Evolutionary conservation across 2,329 filamentous ascomycete genomes (phyloP).

Genomic region (Exutisphaerella laricina): DNA sequence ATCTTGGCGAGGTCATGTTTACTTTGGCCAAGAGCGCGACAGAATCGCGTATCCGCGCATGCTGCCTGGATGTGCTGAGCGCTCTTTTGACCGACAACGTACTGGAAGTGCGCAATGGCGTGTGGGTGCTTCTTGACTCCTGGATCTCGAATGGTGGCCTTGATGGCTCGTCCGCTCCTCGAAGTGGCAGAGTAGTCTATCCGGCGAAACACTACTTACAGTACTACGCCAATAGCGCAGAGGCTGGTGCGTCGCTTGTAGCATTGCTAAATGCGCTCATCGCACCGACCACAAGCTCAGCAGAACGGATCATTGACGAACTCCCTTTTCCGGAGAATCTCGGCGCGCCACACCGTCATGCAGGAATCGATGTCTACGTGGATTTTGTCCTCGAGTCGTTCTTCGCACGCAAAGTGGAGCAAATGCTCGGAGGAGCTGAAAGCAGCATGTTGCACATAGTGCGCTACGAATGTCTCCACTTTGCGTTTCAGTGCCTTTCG

Average conservation of each 20-base stretch:
- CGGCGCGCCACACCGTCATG: constrained; percentile 68
- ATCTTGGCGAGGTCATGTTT: constrained; percentile 68
- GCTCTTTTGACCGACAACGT: constrained; percentile 72
- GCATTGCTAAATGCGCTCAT: constrained; percentile 69
- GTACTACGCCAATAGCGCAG: constrained; percentile 27
- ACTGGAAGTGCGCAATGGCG: constrained; percentile 57
- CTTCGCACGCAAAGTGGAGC: constrained; percentile 45
- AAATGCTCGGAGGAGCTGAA: constrained; percentile 58
- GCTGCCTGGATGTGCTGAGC: constrained; percentile 72
- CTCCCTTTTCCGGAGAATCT: constrained; percentile 84
- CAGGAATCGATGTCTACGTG: constrained; percentile 86
- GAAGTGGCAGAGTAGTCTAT: constrained; percentile 14
- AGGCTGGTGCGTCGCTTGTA: constrained; percentile 66
- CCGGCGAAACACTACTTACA: constrained; percentile 30
- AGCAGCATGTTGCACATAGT: constrained; percentile 57
- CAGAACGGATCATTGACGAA: constrained; percentile 59
- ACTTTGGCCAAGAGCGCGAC: constrained; percentile 73
- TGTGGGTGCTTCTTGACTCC: constrained; percentile 76
- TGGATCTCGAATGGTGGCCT: constrained; percentile 60
- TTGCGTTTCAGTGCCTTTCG: constrained; percentile 69
- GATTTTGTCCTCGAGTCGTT: constrained; percentile 83
- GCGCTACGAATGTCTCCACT: constrained; percentile 74
- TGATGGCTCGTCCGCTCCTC: constrained; percentile 14
- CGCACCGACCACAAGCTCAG: constrained; percentile 56
- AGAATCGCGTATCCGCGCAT: constrained; percentile 70